These are phyloP conservation scores for Triticum aestivum DNA, from an alignment of 176 grass and related monocot genomes.

Conservation along the genomic window DNA sequence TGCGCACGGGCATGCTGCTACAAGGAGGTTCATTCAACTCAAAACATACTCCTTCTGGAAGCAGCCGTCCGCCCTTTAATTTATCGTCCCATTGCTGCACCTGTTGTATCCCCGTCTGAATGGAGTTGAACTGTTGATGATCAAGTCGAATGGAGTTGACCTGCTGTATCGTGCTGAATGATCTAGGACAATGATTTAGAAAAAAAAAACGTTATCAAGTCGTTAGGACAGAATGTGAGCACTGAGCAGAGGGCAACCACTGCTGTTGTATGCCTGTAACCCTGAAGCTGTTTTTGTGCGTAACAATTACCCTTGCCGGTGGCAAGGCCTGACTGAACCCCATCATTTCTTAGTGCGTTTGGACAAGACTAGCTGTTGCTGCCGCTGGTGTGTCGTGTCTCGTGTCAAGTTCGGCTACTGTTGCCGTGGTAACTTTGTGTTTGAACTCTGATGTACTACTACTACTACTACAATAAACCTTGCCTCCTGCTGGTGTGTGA, in stretches of 20 bases:
- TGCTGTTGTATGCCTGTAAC: slow-evolving; percentile 42
- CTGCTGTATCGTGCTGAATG: slow-evolving; percentile 16
- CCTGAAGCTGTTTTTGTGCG: slow-evolving; percentile 2
- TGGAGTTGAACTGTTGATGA: slow-evolving; percentile 4
- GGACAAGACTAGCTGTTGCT: background rate
- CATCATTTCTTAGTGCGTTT: background rate
- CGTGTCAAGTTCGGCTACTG: background rate
- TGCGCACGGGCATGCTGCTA: background rate
- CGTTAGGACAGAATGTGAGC: slow-evolving; percentile 18
- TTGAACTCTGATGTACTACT: too few relatives aligned
- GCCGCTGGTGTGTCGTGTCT: background rate
- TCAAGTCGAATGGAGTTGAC: background rate
- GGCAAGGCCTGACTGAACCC: background rate
- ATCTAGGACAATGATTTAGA: slow-evolving; percentile 36
- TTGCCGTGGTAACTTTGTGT: background rate
- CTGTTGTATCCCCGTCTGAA: slow-evolving; percentile 27
- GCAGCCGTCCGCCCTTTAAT: background rate
- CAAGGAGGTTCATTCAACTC: background rate
- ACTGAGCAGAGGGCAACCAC: background rate
- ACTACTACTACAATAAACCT: too few relatives aligned
- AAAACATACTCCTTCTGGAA: background rate
- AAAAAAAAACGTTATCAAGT: background rate
- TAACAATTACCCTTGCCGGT: background rate
- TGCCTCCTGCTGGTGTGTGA: too few relatives aligned
- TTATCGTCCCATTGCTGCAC: slow-evolving; percentile 15